Conservation (phyloP, 2,329 filamentous ascomycete genomes). For the Trichoderma sp. region DNA sequence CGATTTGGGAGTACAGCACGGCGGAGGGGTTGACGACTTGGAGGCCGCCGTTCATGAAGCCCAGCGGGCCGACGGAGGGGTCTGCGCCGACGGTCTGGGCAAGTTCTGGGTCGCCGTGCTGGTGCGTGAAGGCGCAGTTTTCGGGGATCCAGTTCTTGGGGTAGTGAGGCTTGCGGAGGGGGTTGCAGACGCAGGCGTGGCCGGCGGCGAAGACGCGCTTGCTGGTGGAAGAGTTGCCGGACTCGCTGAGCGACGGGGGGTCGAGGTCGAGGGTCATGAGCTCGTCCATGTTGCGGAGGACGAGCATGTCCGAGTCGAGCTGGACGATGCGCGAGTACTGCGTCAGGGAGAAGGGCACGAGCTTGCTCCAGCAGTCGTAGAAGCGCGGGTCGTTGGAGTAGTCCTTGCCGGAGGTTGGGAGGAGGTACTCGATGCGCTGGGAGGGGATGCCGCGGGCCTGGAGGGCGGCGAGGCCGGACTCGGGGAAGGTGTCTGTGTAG, state of each 20-base stretch:
- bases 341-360: constrained; percentile 74
- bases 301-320: constrained; percentile 87
- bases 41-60: constrained; percentile 49
- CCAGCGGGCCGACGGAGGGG: constrained; percentile 52
- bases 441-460: constrained; percentile 69
- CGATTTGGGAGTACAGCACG: constrained; percentile 54
- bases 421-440: constrained; percentile 72
- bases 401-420: constrained; percentile 67
- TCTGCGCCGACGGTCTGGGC: constrained; percentile 53
- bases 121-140: constrained; percentile 63
- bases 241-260: constrained; percentile 38
- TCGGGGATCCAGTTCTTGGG: constrained; percentile 67
- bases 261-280: constrained; percentile 83
- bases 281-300: constrained; percentile 85
- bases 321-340: constrained; percentile 81
- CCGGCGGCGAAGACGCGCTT: constrained; percentile 76
- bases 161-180: constrained; percentile 77
- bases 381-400: constrained; percentile 81
- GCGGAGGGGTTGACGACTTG: constrained; percentile 61
- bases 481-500: constrained; percentile 77
- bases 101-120: constrained; percentile 51
- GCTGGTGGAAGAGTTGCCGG: constrained; percentile 39
- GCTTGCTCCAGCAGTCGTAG: constrained; percentile 89
- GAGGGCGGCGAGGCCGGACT: constrained; percentile 70
- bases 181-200: constrained; percentile 87